Evolutionary conservation across 75 land plant genomes (phyloP).

Genomic region (Isoetes taiwanensis): DNA sequence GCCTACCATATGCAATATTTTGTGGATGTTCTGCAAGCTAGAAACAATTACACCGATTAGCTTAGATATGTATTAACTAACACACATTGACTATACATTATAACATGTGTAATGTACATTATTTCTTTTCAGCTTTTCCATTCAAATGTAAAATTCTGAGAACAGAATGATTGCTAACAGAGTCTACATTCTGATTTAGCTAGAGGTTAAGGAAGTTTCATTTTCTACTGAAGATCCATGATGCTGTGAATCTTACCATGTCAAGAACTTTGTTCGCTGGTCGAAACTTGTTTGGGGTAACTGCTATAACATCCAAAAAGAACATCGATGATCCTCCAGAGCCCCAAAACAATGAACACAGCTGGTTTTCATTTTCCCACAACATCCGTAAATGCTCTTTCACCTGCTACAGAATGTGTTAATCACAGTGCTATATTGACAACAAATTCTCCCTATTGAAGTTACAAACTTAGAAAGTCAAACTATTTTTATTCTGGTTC

Average conservation of each 20-base stretch:
- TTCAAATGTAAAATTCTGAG: background rate
- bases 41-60: background rate
- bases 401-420: slow-evolving; percentile 29
- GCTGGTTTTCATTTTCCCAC: slow-evolving; percentile 62
- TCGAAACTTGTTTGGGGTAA: slow-evolving; percentile 83
- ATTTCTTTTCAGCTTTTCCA: background rate
- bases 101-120: background rate
- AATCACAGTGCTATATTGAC: no score
- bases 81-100: background rate
- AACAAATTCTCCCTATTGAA: no score
- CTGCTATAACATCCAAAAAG: slow-evolving; percentile 58
- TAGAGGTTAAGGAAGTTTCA: background rate
- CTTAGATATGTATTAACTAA: slow-evolving; percentile 9
- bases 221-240: background rate
- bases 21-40: slow-evolving; percentile 76
- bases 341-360: slow-evolving; percentile 67
- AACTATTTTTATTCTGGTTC: background rate
- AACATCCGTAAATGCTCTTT: slow-evolving; percentile 28
- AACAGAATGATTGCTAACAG: background rate
- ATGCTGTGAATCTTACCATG: slow-evolving; percentile 29
- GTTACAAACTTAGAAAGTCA: background rate
- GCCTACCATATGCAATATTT: slow-evolving; percentile 38
- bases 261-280: slow-evolving; percentile 42
- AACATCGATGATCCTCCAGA: slow-evolving; percentile 48
- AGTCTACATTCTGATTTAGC: background rate